phyloP scores from a whole-genome alignment of 2,329 filamentous ascomycete species.

The Colletotrichum zoysiae region DNA sequence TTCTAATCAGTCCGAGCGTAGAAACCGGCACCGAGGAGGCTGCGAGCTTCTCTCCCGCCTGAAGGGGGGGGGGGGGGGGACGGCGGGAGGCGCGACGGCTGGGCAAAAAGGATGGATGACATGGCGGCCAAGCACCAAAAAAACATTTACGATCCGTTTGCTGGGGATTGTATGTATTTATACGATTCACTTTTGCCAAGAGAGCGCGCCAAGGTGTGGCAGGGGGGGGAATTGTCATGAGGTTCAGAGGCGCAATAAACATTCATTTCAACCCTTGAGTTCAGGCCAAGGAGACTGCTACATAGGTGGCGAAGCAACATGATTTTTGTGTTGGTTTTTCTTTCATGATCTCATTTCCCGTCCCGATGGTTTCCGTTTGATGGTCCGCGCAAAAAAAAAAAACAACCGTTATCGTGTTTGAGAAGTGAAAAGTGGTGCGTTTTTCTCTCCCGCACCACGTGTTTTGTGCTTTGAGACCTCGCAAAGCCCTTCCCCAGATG shows the following conservation, averaged over 20 bases:
- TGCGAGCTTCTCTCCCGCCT: not conserved
- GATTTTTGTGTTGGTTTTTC: conserved; percentile 22
- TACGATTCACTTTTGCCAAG: not conserved
- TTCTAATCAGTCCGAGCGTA: not conserved
- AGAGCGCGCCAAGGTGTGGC: not conserved
- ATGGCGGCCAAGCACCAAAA: not conserved
- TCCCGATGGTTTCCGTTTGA: conserved; percentile 24
- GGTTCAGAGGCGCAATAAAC: conserved; percentile 24
- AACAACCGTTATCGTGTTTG: not conserved
- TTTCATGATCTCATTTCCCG: conserved; percentile 39
- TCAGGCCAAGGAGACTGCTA: conserved; percentile 36
- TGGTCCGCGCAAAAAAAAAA: conserved; percentile 18
- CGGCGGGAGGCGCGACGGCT: not conserved
- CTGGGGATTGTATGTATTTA: not conserved
- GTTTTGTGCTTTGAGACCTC: conserved; percentile 31
- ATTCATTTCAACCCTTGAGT: conserved; percentile 28
- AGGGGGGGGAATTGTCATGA: fast-evolving
- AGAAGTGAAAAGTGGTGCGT: not conserved
- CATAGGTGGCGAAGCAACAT: conserved; percentile 40
- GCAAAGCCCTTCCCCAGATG: conserved; percentile 31
- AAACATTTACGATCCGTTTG: not conserved
- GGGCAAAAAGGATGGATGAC: not conserved
- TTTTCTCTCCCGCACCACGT: conserved; percentile 17
- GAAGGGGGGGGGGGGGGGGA: not conserved
- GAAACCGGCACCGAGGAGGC: not conserved